phyloP scores from a whole-genome alignment of 2,329 filamentous ascomycete species.

The Diaporthe ampelina region DNA sequence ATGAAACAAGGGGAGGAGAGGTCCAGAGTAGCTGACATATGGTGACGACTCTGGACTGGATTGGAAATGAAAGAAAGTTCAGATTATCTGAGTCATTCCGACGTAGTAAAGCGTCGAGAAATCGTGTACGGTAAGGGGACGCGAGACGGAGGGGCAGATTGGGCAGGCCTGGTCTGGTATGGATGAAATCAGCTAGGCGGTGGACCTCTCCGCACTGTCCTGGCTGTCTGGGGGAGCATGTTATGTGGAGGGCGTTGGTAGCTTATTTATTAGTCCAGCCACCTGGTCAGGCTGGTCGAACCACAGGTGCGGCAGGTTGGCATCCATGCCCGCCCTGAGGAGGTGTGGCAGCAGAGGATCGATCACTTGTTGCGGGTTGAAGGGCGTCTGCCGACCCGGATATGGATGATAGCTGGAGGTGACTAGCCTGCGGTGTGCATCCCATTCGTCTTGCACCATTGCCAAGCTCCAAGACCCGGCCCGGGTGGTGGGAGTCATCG shows the following conservation, averaged over 20 bases:
- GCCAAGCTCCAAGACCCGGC: slow-evolving; percentile 3
- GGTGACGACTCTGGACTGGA: background rate
- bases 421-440: background rate
- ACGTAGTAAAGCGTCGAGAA: slow-evolving; percentile 27
- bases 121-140: slow-evolving; percentile 35
- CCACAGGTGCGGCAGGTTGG: background rate
- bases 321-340: slow-evolving; percentile 4
- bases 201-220: slow-evolving; percentile 17
- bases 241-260: slow-evolving; percentile 26
- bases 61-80: slow-evolving; percentile 30
- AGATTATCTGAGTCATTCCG: slow-evolving; percentile 40
- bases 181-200: background rate
- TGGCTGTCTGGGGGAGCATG: slow-evolving; percentile 15
- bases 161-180: slow-evolving; percentile 18
- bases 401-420: background rate
- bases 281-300: slow-evolving; percentile 12
- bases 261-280: slow-evolving; percentile 23
- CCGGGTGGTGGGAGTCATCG: background rate
- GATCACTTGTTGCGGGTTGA: slow-evolving; percentile 23
- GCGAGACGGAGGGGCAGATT: slow-evolving; percentile 30
- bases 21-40: background rate
- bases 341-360: slow-evolving; percentile 13
- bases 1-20: slow-evolving; percentile 8
- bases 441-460: slow-evolving; percentile 19
- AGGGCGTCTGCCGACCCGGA: slow-evolving; percentile 34